These are phyloP conservation scores for Phyllostachys edulis DNA, from an alignment of 176 grass and related monocot genomes.

Conservation along the genomic window DNA sequence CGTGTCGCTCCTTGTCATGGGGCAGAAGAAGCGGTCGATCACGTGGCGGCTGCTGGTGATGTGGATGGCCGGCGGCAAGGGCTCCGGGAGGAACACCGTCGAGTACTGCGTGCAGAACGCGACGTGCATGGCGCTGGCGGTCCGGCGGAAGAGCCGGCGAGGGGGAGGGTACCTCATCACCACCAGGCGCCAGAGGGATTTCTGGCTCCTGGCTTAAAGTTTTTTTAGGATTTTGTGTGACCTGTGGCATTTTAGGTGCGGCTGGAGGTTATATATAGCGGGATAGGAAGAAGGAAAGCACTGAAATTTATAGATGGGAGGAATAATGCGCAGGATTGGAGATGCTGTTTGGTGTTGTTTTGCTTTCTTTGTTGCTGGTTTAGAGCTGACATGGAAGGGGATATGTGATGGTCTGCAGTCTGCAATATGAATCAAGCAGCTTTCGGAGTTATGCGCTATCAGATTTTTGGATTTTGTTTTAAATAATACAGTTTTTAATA, in stretches of 20 bases:
- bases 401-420: slow-evolving; percentile 12
- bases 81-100: not conserved
- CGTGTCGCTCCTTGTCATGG: slow-evolving; percentile 64
- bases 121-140: slow-evolving; percentile 58
- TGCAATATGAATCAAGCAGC: slow-evolving; percentile 7
- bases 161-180: slow-evolving; percentile 79
- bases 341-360: not conserved
- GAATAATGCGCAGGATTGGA: slow-evolving; percentile 17
- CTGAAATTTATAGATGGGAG: not conserved
- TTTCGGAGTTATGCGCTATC: not conserved
- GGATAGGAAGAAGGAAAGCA: not conserved
- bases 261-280: not conserved
- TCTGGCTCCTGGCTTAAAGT: slow-evolving; percentile 78
- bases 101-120: slow-evolving; percentile 84
- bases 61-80: slow-evolving; percentile 41
- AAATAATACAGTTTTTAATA: too few relatives aligned
- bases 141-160: slow-evolving; percentile 66
- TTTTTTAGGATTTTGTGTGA: not conserved
- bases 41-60: slow-evolving; percentile 59
- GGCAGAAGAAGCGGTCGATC: slow-evolving; percentile 60
- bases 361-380: not conserved
- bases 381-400: slow-evolving; percentile 12
- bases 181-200: slow-evolving; percentile 65
- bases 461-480: too few relatives aligned
- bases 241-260: not conserved